Percentiles rank a stretch among this genome's conserved stretches.
Evolutionary conservation across 345 rosid species (phyloP).

Genomic region (Turritis glabra): DNA sequence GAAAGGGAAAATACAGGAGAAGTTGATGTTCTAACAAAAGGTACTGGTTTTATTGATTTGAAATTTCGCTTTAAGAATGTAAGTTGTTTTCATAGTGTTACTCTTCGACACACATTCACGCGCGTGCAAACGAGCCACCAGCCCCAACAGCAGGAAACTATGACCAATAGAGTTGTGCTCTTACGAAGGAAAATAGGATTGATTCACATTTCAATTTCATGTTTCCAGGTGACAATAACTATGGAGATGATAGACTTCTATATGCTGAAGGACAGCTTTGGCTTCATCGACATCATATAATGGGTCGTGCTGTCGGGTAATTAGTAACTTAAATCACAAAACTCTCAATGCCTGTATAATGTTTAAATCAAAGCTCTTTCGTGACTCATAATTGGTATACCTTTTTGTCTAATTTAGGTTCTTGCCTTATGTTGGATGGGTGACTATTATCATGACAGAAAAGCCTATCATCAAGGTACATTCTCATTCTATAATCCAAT

Average conservation of each 20-base stretch:
- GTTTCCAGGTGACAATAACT: slow-evolving; percentile 72
- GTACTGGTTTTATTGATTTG: slow-evolving; percentile 42
- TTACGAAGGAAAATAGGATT: too few species aligned
- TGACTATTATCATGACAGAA: slow-evolving; percentile 95
- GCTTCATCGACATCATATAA: slow-evolving; percentile 81
- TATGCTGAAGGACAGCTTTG: slow-evolving; percentile 88
- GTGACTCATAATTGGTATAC: background rate
- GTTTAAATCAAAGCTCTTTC: background rate
- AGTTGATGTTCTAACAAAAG: slow-evolving; percentile 97
- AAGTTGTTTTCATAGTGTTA: slow-evolving; percentile 4
- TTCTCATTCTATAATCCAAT: background rate
- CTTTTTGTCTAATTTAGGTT: slow-evolving; percentile 50
- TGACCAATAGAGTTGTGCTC: too few species aligned
- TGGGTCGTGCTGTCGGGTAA: slow-evolving; percentile 97
- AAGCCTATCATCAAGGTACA: slow-evolving; percentile 85
- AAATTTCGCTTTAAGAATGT: slow-evolving; percentile 4
- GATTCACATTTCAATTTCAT: slow-evolving; percentile 4
- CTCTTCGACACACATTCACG: background rate
- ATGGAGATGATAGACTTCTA: slow-evolving; percentile 76
- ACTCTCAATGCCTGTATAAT: background rate
- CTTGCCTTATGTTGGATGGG: slow-evolving; percentile 93
- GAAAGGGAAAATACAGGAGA: slow-evolving; percentile 82
- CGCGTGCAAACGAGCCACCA: too few species aligned
- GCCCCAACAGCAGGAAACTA: too few species aligned
- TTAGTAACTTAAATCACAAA: background rate